Conservation (phyloP, 805 yeast species). For the Lachancea mirantina region DNA sequence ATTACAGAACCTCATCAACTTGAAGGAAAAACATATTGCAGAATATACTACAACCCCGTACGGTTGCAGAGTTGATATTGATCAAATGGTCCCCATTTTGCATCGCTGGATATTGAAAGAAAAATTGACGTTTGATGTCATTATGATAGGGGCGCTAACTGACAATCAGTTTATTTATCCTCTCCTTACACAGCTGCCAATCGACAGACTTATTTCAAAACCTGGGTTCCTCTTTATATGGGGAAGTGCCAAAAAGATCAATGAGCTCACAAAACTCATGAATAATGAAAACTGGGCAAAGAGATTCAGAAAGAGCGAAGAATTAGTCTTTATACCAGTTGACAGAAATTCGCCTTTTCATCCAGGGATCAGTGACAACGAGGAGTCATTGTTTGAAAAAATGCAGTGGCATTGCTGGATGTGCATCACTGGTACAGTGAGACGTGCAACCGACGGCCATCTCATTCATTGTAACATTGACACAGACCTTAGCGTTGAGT, state of each 20-base stretch:
- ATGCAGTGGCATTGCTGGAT: slow-evolving; percentile 97
- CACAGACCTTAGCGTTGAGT: slow-evolving; percentile 77
- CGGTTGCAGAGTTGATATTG: slow-evolving; percentile 50
- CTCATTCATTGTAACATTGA: slow-evolving; percentile 88
- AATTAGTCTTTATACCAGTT: slow-evolving; percentile 73
- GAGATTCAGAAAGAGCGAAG: slow-evolving; percentile 84
- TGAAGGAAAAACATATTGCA: slow-evolving; percentile 54
- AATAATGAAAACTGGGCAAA: slow-evolving; percentile 49
- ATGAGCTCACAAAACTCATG: slow-evolving; percentile 50
- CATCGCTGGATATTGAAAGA: slow-evolving; percentile 54
- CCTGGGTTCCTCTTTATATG: slow-evolving; percentile 86
- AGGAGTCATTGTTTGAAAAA: slow-evolving; percentile 48
- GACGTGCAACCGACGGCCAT: slow-evolving; percentile 77
- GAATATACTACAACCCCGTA: slow-evolving; percentile 53
- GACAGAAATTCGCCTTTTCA: slow-evolving; percentile 56
- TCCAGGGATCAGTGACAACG: slow-evolving; percentile 49
- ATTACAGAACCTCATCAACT: slow-evolving; percentile 55
- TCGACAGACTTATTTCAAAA: slow-evolving; percentile 65
- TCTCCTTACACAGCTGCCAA: slow-evolving; percentile 55
- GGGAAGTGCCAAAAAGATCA: slow-evolving; percentile 72
- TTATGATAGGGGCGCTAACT: slow-evolving; percentile 82
- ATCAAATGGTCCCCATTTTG: slow-evolving; percentile 50
- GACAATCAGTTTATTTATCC: slow-evolving; percentile 66
- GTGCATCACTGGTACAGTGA: slow-evolving; percentile 92
- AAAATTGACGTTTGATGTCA: slow-evolving; percentile 70